Percentiles rank a stretch among this genome's conserved stretches.
Conservation (phyloP, 192 early-diverging fungal species). For the Pilaira anomala region DNA sequence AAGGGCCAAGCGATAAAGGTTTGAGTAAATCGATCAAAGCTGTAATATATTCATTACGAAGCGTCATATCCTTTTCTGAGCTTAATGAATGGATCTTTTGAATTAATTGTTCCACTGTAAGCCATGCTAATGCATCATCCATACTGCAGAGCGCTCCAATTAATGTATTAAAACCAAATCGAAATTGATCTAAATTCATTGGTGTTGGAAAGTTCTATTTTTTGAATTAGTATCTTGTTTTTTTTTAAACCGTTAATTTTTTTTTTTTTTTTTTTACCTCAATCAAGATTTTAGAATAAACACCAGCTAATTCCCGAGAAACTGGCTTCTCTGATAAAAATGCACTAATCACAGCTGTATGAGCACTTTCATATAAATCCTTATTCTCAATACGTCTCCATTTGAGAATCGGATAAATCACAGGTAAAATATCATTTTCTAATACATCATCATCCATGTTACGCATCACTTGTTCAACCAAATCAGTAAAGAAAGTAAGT, state of each 20-base stretch:
- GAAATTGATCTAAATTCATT: conserved; percentile 47
- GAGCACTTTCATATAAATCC: conserved; percentile 50
- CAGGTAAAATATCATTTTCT: conserved; percentile 44
- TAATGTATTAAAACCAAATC: conserved; percentile 49
- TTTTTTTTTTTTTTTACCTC: conserved; percentile 25
- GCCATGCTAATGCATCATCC: conserved; percentile 51
- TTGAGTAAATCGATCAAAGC: conserved; percentile 33
- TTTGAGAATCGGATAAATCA: conserved; percentile 42
- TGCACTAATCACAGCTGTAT: conserved; percentile 45
- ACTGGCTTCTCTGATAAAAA: conserved; percentile 46
- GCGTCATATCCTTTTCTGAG: conserved; percentile 8
- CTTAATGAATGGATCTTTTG: conserved; percentile 33
- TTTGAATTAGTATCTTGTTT: background rate
- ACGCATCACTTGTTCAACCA: conserved; percentile 47
- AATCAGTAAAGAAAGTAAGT: conserved; percentile 44
- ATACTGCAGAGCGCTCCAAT: conserved; percentile 45
- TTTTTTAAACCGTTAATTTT: background rate
- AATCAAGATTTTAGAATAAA: conserved; percentile 48
- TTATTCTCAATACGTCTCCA: conserved; percentile 32
- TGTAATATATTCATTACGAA: conserved; percentile 24
- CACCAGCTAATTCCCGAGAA: conserved; percentile 43
- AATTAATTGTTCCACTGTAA: conserved; percentile 44
- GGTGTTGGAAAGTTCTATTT: conserved; percentile 42
- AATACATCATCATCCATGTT: conserved; percentile 42
- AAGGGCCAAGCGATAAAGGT: conserved; percentile 34